Conservation (phyloP, 768 basidiomycete genomes). For the Kwoniella pini region DNA sequence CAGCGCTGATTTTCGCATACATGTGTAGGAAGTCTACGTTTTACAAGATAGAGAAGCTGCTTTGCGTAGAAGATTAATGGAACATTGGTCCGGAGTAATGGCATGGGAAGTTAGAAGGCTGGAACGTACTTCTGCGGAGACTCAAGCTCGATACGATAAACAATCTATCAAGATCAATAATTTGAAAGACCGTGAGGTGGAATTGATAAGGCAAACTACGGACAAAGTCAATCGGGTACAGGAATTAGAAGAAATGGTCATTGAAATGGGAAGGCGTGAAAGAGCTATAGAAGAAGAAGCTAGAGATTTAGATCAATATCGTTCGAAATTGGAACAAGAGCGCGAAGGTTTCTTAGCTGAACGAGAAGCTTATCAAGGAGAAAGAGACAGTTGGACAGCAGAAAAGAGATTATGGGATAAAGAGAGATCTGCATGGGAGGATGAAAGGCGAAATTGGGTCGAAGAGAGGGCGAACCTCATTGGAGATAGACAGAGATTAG, state of each 20-base stretch:
- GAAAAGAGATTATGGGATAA: slow-evolving; percentile 29
- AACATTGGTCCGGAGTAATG: slow-evolving; percentile 55
- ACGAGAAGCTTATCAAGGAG: slow-evolving; percentile 27
- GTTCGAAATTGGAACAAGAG: slow-evolving; percentile 7
- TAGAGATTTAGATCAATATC: slow-evolving; percentile 25
- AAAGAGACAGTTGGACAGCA: slow-evolving; percentile 27
- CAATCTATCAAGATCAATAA: slow-evolving; percentile 28
- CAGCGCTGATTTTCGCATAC: neutral
- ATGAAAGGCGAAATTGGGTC: slow-evolving; percentile 20
- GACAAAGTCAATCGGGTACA: slow-evolving; percentile 24
- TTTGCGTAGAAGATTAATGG: slow-evolving; percentile 50
- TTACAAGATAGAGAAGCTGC: slow-evolving; percentile 48
- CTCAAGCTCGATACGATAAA: slow-evolving; percentile 31
- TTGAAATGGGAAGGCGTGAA: slow-evolving; percentile 44
- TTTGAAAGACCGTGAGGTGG: slow-evolving; percentile 39
- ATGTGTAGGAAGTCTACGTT: slow-evolving; percentile 49
- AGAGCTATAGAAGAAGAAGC: slow-evolving; percentile 42
- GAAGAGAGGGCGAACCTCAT: slow-evolving; percentile 27
- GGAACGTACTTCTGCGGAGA: slow-evolving; percentile 36
- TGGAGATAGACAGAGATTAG: slow-evolving; percentile 22
- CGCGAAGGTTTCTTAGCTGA: slow-evolving; percentile 29
- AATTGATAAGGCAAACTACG: slow-evolving; percentile 28
- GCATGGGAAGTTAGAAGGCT: slow-evolving; percentile 55
- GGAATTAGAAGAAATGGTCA: slow-evolving; percentile 47
- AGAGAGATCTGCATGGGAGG: slow-evolving; percentile 19